Evolutionary conservation across 2,329 filamentous ascomycete genomes (phyloP), one percentile per base, ranked within the genome.

Genomic region (Fusarium gaditjirri): DNA sequence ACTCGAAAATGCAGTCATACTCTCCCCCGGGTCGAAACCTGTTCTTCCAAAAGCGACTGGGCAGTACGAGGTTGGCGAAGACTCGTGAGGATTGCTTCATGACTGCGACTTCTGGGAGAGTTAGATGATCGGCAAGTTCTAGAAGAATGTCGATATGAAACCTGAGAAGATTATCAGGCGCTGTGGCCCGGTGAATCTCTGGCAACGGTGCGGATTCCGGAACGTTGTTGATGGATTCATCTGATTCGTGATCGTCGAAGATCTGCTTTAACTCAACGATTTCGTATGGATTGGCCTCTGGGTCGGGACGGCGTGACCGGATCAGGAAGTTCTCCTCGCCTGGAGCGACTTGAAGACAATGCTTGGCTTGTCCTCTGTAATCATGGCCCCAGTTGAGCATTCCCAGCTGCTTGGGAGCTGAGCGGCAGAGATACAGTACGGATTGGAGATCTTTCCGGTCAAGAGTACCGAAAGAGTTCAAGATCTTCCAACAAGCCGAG

Each of bases 111-210:
- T 62, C 43, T 5, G 12, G 6, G 13, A 49, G 23, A 14, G 43
- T 42, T 8, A 58, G 16, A 5, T 42, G 25, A 10, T 62, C 33
- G 8, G 19, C 36, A 19, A 62, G 21, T 5, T 31, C 17, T 6
- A 58, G 12, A 11, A 62, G 43, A n/a, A 62, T 62, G 8, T 62
- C 60, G 6, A 25, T 25, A 5, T 53, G 60, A 8, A 62, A 16
- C 4, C 17, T 16, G 25, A 16, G 8, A 21, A 62, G 58, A 13
- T 25, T n/a, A 6, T 58, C 60, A 21, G 16, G 11, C 5, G 21
- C 17, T 14, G 21, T 19, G 16, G 23, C 17, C 17, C 19, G 44
- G 13, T 41, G 17, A 8, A n/a, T 17, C 13, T 27, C 29, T 31
- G 29, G 9, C 5, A 52, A 33, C 11, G 29, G 23, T 5, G 16